phyloP scores from a whole-genome alignment of 169 alveolate species.

The Babesia bovis region DNA sequence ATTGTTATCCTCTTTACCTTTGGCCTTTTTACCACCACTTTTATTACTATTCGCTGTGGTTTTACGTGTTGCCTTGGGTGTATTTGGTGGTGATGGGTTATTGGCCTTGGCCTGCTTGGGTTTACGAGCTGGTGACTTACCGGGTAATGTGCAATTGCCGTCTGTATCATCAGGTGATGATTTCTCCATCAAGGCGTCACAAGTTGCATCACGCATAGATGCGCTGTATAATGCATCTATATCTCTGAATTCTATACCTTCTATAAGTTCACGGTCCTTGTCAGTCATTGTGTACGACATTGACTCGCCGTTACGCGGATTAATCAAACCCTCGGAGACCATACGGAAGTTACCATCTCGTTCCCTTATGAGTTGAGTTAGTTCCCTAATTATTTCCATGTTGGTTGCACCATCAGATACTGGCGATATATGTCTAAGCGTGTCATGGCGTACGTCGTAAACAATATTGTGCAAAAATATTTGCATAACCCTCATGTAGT shows the following conservation, averaged over 20 bases:
- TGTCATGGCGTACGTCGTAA: conserved; percentile 53
- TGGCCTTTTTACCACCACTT: too few relatives aligned
- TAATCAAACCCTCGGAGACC: conserved; percentile 30
- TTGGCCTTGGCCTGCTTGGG: too few relatives aligned
- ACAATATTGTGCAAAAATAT: conserved; percentile 76
- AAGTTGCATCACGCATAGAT: not conserved
- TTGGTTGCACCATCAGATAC: not conserved
- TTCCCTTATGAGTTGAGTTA: conserved; percentile 7
- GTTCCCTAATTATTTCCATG: conserved; percentile 23
- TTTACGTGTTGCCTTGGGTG: too few relatives aligned
- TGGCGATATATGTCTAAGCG: conserved; percentile 41
- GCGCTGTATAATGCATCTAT: not conserved
- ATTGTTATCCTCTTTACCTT: too few relatives aligned
- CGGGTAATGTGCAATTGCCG: not conserved
- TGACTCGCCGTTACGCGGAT: conserved; percentile 45
- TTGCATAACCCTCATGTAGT: conserved; percentile 64
- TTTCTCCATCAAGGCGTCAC: conserved; percentile 14
- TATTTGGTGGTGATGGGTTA: too few relatives aligned
- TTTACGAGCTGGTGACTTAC: not conserved
- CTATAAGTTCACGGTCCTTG: conserved; percentile 15
- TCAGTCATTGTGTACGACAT: conserved; percentile 10
- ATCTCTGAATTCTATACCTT: conserved; percentile 21
- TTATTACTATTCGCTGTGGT: too few relatives aligned
- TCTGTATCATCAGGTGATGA: not conserved
- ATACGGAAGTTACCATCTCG: conserved; percentile 10